Evolutionary conservation across 495 filamentous ascomycete species (phyloP).

Genomic region (Xylaria sp.): DNA sequence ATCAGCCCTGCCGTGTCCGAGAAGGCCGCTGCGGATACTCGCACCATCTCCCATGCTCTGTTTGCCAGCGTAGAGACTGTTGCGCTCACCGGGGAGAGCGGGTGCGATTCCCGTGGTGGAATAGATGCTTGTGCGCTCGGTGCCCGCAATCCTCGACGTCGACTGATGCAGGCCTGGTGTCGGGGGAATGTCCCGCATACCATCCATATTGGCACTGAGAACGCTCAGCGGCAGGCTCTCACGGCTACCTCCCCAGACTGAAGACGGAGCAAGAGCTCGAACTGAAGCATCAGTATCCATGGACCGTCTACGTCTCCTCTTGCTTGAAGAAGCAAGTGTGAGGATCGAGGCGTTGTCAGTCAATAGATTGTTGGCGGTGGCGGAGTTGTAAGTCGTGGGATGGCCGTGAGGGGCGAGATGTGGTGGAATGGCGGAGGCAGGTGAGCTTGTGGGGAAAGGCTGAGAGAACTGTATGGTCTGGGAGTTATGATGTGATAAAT

Average conservation of each 20-base stretch:
- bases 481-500: constrained; percentile 57
- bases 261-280: constrained; percentile 89
- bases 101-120: constrained; percentile 75
- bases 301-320: constrained; percentile 84
- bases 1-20: constrained; percentile 81
- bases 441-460: constrained; percentile 79
- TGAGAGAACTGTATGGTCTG: constrained; percentile 80
- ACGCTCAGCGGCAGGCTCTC: constrained; percentile 90
- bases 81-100: constrained; percentile 72
- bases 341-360: constrained; percentile 96
- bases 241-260: constrained; percentile 85
- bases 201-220: constrained; percentile 76
- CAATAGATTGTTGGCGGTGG: constrained; percentile 89
- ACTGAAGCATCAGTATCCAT: constrained; percentile 96
- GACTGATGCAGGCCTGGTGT: constrained; percentile 61
- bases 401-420: constrained; percentile 73
- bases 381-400: constrained; percentile 83
- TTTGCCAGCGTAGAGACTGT: constrained; percentile 79
- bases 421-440: constrained; percentile 79
- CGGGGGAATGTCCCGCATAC: constrained; percentile 36
- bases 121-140: constrained; percentile 87
- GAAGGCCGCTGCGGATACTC: constrained; percentile 77
- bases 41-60: constrained; percentile 72
- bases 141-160: constrained; percentile 67
- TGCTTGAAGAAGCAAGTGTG: constrained; percentile 94